Percentiles rank a stretch among this genome's conserved stretches.
Evolutionary conservation across 2,329 filamentous ascomycete species (phyloP).

Genomic region (Neophaeococcomyces mojaviensis): DNA sequence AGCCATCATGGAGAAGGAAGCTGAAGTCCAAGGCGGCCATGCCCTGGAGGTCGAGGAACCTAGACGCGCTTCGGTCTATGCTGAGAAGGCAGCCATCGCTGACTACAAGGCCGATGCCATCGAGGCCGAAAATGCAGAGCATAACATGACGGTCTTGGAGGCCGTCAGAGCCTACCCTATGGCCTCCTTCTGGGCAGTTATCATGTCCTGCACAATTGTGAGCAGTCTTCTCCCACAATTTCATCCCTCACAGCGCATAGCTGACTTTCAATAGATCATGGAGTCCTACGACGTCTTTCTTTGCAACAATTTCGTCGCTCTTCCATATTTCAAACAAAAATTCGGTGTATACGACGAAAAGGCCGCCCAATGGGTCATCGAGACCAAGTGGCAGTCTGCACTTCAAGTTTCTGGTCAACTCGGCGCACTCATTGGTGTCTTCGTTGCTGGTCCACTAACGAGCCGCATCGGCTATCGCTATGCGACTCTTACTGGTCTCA

Average conservation of each 20-base stretch:
- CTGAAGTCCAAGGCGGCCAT: too few relatives aligned
- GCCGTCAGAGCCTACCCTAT: conserved; percentile 47
- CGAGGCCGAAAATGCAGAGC: conserved; percentile 50
- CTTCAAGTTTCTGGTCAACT: conserved; percentile 49
- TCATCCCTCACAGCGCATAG: conserved; percentile 13
- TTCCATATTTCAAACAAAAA: conserved; percentile 36
- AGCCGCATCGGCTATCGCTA: conserved; percentile 56
- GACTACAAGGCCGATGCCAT: conserved; percentile 48
- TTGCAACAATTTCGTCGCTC: conserved; percentile 52
- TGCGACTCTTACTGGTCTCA: conserved; percentile 49
- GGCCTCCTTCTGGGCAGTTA: conserved; percentile 48
- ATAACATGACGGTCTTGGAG: conserved; percentile 43
- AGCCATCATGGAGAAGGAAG: too few relatives aligned
- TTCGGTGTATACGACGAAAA: conserved; percentile 37
- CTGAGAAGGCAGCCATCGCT: conserved; percentile 32
- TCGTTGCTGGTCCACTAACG: conserved; percentile 54
- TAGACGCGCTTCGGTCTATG: conserved; percentile 25
- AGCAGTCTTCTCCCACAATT: conserved; percentile 26
- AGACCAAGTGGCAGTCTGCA: conserved; percentile 51
- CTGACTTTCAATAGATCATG: conserved; percentile 47
- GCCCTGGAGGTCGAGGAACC: neutral
- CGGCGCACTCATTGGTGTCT: conserved; percentile 54
- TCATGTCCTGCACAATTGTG: conserved; percentile 52
- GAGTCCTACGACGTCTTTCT: conserved; percentile 58
- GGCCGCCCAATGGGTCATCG: conserved; percentile 33